Evolutionary conservation across 257 asterid genomes (phyloP).

Genomic region (Solanum paucissectum): DNA sequence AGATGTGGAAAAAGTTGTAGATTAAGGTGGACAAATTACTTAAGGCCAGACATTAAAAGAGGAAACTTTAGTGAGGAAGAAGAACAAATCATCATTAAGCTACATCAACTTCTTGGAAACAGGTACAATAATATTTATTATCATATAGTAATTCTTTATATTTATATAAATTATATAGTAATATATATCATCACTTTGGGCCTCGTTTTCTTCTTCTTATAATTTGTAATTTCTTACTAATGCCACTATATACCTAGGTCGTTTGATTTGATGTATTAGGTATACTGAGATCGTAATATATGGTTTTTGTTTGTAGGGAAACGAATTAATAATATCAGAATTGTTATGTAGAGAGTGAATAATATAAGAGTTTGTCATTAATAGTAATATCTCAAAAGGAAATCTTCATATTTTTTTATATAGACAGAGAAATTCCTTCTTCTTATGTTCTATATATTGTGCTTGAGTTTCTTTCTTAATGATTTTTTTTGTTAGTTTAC

Average conservation of each 20-base stretch:
- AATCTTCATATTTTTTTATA: no score
- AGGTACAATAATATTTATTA: neutral
- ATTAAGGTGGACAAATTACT: slow-evolving; percentile 23
- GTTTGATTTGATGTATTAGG: neutral
- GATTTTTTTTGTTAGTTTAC: no score
- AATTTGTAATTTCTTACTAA: neutral
- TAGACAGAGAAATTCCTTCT: no score
- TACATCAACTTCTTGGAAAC: slow-evolving; percentile 20
- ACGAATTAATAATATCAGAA: no score
- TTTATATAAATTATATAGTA: no score
- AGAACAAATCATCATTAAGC: slow-evolving; percentile 14
- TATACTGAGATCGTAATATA: rapidly evolving
- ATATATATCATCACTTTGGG: no score
- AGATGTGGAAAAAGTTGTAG: slow-evolving; percentile 34
- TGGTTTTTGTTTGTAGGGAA: neutral
- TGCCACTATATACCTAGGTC: neutral
- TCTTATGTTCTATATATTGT: no score
- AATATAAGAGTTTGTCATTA: neutral
- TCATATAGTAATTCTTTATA: neutral
- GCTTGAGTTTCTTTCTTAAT: no score
- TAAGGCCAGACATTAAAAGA: slow-evolving; percentile 25
- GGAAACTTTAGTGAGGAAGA: slow-evolving; percentile 23
- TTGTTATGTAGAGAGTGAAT: neutral
- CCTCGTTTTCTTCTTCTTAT: neutral
- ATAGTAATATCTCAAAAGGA: no score